These are phyloP conservation scores for Novymonas esmeraldas DNA, from an alignment of 208 protist genomes.

Conservation along the genomic window DNA sequence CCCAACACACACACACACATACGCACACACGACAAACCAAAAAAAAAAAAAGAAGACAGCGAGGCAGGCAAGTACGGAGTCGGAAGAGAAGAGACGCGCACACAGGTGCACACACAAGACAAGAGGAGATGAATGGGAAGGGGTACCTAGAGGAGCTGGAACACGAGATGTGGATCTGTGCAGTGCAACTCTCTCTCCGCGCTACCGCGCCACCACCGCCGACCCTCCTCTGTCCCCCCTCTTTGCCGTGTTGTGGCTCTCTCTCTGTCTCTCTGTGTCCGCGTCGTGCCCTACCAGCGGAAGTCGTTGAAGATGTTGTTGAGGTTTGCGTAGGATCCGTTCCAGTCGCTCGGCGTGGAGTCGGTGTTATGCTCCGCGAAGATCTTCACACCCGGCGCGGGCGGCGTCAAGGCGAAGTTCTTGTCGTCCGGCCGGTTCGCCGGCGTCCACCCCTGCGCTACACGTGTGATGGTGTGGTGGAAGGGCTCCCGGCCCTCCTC, in stretches of 20 bases:
- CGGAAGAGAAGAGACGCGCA: background rate
- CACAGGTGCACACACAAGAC: too few relatives aligned
- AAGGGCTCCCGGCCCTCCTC: slow-evolving; percentile 86
- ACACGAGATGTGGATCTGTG: too few relatives aligned
- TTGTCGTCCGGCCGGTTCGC: slow-evolving; percentile 86
- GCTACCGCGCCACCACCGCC: too few relatives aligned
- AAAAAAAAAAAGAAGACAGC: background rate
- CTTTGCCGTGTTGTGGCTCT: background rate
- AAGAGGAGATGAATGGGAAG: too few relatives aligned
- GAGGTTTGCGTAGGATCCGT: slow-evolving; percentile 86
- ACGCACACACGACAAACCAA: background rate
- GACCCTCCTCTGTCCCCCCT: background rate
- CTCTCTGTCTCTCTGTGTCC: background rate
- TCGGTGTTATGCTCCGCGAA: slow-evolving; percentile 89
- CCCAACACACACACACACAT: background rate
- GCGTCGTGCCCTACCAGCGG: slow-evolving; percentile 82
- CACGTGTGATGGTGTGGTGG: slow-evolving; percentile 83
- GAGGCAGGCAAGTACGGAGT: background rate
- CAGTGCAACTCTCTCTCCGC: too few relatives aligned
- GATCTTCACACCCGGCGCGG: slow-evolving; percentile 75
- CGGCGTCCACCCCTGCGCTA: slow-evolving; percentile 85
- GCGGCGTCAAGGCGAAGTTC: slow-evolving; percentile 61
- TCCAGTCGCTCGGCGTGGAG: slow-evolving; percentile 71
- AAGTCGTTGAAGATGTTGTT: slow-evolving; percentile 91
- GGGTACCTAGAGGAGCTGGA: too few relatives aligned